Conservation (phyloP, 768 basidiomycete genomes). For the Dentipellis fragilis region DNA sequence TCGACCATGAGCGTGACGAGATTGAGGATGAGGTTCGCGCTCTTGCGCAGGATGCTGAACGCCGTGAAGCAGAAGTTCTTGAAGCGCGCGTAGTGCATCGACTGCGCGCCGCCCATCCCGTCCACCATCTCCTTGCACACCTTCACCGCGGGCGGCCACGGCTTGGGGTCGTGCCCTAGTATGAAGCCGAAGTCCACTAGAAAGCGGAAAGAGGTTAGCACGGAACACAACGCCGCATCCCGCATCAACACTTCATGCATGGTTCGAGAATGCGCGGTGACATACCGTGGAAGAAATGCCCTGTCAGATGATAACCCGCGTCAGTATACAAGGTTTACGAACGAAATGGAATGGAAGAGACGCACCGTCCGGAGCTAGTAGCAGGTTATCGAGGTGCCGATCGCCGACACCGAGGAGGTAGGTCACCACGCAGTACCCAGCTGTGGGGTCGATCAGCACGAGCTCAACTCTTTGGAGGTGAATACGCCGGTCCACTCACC, state of each 20-base stretch:
- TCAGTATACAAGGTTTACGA: neutral
- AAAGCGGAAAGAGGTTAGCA: constrained; percentile 4
- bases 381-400: constrained; percentile 90
- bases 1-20: constrained; percentile 95
- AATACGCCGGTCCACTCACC: constrained; percentile 41
- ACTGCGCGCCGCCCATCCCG: constrained; percentile 96
- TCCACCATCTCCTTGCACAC: constrained; percentile 99
- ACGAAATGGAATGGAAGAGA: neutral
- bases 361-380: constrained; percentile 84
- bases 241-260: neutral
- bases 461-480: too few species aligned
- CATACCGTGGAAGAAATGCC: constrained; percentile 94
- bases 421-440: constrained; percentile 96
- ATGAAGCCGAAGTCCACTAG: constrained; percentile 98
- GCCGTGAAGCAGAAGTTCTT: constrained; percentile 97
- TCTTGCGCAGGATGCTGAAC: constrained; percentile 91
- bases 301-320: constrained; percentile 21
- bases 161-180: constrained; percentile 93
- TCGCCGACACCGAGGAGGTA: constrained; percentile 96
- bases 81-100: constrained; percentile 93
- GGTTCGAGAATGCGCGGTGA: neutral
- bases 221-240: neutral
- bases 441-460: constrained; percentile 28
- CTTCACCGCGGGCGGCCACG: constrained; percentile 95
- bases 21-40: constrained; percentile 94